A percentile compares a stretch with the other conserved stretches of the same genome.
These are phyloP conservation scores for Xylaria longipes DNA, from an alignment of 495 filamentous ascomycete genomes.

Conservation along the genomic window DNA sequence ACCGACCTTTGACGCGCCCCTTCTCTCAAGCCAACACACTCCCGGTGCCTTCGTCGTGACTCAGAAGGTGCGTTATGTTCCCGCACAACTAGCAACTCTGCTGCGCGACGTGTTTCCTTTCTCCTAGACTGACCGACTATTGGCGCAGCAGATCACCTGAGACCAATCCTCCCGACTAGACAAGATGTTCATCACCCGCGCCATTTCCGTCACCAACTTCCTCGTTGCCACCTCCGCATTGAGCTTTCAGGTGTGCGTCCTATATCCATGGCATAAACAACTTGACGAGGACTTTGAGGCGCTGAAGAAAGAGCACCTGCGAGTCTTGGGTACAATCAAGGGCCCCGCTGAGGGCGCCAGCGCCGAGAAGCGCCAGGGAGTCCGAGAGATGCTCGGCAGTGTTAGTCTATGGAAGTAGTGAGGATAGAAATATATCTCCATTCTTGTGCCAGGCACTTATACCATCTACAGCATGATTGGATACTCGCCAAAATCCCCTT, in stretches of 20 bases:
- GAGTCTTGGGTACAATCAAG: conserved; percentile 41
- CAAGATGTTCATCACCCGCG: conserved; percentile 49
- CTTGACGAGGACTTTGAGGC: conserved; percentile 66
- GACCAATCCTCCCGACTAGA: not conserved
- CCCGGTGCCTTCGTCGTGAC: not conserved
- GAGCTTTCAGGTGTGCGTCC: conserved; percentile 66
- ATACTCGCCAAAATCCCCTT: not conserved
- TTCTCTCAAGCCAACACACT: not conserved
- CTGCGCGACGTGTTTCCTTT: not conserved
- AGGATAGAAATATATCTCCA: conserved; percentile 12
- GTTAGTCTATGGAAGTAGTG: conserved; percentile 34
- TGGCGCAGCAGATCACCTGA: conserved; percentile 29
- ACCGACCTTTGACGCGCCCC: not conserved
- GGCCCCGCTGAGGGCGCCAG: not conserved
- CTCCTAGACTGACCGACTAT: not conserved
- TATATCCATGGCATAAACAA: conserved; percentile 71
- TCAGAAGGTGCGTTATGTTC: conserved; percentile 15
- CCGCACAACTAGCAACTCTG: not conserved
- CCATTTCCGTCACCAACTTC: conserved; percentile 68
- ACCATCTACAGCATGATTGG: conserved; percentile 28
- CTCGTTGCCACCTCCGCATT: conserved; percentile 65
- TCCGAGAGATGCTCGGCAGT: conserved; percentile 29
- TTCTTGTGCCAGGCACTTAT: conserved; percentile 32
- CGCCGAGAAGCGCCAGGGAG: conserved; percentile 7
- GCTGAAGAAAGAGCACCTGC: conserved; percentile 61